Percentiles rank a stretch among this genome's conserved stretches.
Conservation (phyloP, 1,284 basidiomycete genomes). For the Xerocomus amazonicus region DNA sequence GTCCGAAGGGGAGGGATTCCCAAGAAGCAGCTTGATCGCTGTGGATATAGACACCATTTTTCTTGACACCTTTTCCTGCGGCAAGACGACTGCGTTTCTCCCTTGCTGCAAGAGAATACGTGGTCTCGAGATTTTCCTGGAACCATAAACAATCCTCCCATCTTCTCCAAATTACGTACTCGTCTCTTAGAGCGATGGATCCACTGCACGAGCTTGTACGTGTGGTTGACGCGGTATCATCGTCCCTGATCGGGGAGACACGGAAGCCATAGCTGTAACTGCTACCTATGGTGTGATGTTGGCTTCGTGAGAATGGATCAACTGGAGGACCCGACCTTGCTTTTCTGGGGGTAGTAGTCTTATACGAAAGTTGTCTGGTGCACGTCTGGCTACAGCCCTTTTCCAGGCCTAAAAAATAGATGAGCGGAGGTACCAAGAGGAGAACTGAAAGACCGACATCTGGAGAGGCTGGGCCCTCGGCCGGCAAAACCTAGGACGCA, state of each 20-base stretch:
- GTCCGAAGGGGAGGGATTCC: constrained; percentile 81
- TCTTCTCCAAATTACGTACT: constrained; percentile 70
- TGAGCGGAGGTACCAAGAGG: constrained; percentile 4
- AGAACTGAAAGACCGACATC: constrained; percentile 21
- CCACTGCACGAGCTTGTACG: constrained; percentile 20
- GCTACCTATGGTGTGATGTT: constrained; percentile 40
- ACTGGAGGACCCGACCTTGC: constrained; percentile 43
- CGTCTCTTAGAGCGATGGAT: constrained; percentile 34
- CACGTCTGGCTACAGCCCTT: constrained; percentile 53
- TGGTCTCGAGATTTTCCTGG: constrained; percentile 62
- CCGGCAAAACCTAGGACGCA: neutral
- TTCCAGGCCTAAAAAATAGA: constrained; percentile 42
- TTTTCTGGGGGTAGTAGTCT: constrained; percentile 56
- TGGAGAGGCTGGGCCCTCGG: constrained; percentile 13
- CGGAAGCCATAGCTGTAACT: constrained; percentile 60
- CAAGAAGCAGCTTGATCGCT: constrained; percentile 70
- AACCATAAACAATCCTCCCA: constrained; percentile 80
- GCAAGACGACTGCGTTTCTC: constrained; percentile 60
- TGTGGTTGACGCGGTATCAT: constrained; percentile 38
- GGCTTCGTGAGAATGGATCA: neutral
- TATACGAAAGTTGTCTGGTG: constrained; percentile 59
- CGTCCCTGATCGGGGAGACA: constrained; percentile 44
- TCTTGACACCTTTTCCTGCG: constrained; percentile 72
- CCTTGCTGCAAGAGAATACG: constrained; percentile 59
- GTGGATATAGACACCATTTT: constrained; percentile 65